Percentiles rank a stretch among this genome's conserved stretches.
Evolutionary conservation across 1,284 basidiomycete genomes (phyloP).

Genomic region (Phenoliferia sp.): DNA sequence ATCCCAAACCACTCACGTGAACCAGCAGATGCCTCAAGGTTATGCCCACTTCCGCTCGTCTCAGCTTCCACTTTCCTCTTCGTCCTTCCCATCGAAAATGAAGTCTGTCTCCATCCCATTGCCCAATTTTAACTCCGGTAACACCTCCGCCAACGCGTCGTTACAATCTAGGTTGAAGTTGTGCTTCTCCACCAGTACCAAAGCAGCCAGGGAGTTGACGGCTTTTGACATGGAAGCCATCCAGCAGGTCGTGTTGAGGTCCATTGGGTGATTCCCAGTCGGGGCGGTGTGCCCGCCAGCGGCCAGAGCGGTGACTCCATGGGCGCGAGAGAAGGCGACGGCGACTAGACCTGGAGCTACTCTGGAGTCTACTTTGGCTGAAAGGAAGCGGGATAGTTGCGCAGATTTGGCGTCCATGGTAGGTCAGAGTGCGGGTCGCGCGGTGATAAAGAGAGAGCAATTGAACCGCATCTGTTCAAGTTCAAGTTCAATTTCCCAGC

Average conservation of each 20-base stretch:
- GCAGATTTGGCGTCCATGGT: too few relatives aligned
- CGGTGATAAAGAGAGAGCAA: too few relatives aligned
- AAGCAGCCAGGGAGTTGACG: background rate
- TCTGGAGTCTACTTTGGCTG: background rate
- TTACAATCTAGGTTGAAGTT: background rate
- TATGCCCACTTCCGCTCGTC: background rate
- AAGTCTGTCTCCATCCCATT: background rate
- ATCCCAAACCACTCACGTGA: background rate
- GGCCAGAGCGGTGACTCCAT: background rate
- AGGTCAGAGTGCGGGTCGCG: too few relatives aligned
- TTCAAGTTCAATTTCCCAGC: too few relatives aligned
- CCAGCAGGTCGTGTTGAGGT: background rate
- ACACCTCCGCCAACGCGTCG: background rate
- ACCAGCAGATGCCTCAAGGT: background rate
- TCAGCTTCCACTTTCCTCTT: background rate
- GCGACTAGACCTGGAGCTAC: background rate
- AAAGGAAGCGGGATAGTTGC: too few relatives aligned
- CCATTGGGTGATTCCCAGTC: too few relatives aligned
- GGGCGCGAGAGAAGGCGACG: background rate
- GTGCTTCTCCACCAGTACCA: background rate
- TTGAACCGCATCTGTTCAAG: too few relatives aligned
- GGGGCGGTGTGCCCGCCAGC: background rate
- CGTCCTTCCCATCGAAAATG: background rate
- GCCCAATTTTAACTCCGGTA: background rate
- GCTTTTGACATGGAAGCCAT: background rate